Evolutionary conservation across 1,284 basidiomycete species (phyloP), one percentile per base, ranked within the genome.

Genomic region (Ganoderma resinaceum): DNA sequence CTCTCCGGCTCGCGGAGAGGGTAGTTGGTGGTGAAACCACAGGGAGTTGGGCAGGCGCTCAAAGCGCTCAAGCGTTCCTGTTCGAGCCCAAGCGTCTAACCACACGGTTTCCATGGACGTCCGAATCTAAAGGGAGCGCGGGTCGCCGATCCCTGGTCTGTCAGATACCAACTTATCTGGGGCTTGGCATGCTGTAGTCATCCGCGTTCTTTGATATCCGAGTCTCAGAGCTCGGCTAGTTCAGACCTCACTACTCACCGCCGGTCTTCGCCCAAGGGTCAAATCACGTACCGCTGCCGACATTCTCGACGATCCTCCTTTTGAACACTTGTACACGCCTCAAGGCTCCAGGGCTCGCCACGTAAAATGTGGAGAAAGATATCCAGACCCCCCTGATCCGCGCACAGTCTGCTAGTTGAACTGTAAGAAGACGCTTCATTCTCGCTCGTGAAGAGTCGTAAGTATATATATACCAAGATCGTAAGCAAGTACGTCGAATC

Each of bases 401-500:
- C 46, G 11, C 12, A 49, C 23, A 49, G n/a, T 46, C 20, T 40
- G 40, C 16, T 42, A 5, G 18, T 14, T 7, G 52, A 6, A n/a
- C n/a, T 8, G 29, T 29, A 8, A 16, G 18, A 23, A 40, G n/a
- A 62, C 31, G 2, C 16, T 42, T 40, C 37, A n/a, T 20, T 57
- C 29, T 59, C 37, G n/a, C n/a, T 46, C 46, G 46, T 49, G 23
- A 38, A 38, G 37, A 26, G 46, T 49, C 46, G 37, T 60, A 23
- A 60, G 31, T 33, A 38, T 38, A n/a, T n/a, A n/a, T n/a, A n/a
- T 33, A 12, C 33, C 42, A 55, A 40, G 29, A 16, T 38, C n/a
- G 20, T 37, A 16, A 37, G 20, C 31, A 37, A n/a, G 18, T 52
- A 26, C 49, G 62, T 62, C 62, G 37, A 46, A 57, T 68, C 60